Percentiles rank a stretch among this genome's conserved stretches.
phyloP scores from a whole-genome alignment of 805 yeast genomes.

The Teunomyces kruisii region DNA sequence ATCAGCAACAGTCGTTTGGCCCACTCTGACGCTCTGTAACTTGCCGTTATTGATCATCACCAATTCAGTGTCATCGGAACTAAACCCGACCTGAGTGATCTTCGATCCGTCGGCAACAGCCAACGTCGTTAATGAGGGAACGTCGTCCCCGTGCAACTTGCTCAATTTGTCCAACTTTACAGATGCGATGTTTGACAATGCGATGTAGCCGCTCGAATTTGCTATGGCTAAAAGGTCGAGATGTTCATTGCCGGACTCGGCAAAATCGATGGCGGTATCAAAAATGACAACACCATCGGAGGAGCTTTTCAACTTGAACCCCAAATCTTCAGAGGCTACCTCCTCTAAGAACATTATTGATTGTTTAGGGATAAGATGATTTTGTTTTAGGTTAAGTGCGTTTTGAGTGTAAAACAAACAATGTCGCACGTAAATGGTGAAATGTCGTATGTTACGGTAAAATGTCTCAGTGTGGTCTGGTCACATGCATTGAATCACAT shows the following conservation, averaged over 20 bases:
- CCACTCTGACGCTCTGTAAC: slow-evolving; percentile 9
- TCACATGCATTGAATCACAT: neutral
- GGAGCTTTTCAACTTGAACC: slow-evolving; percentile 42
- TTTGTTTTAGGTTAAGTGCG: neutral
- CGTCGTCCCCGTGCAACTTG: slow-evolving; percentile 24
- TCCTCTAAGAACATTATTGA: slow-evolving; percentile 14
- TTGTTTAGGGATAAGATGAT: neutral
- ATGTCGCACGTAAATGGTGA: neutral
- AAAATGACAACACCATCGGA: slow-evolving; percentile 29
- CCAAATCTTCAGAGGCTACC: slow-evolving; percentile 40
- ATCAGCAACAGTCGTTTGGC: neutral
- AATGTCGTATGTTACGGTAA: neutral
- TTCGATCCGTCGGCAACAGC: slow-evolving; percentile 12
- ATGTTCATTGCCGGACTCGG: slow-evolving; percentile 11
- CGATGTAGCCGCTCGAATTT: slow-evolving; percentile 27
- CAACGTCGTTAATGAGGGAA: slow-evolving; percentile 17
- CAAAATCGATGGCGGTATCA: slow-evolving; percentile 29
- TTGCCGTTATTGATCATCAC: slow-evolving; percentile 22
- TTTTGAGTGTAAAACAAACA: neutral
- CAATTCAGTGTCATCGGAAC: slow-evolving; percentile 27
- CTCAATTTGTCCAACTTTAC: slow-evolving; percentile 36
- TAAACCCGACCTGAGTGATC: slow-evolving; percentile 31
- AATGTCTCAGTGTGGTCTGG: neutral
- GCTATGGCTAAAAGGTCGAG: slow-evolving; percentile 39
- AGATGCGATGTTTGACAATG: slow-evolving; percentile 36